Evolutionary conservation across 805 yeast species (phyloP).

Genomic region (Ogataea dorogensis): DNA sequence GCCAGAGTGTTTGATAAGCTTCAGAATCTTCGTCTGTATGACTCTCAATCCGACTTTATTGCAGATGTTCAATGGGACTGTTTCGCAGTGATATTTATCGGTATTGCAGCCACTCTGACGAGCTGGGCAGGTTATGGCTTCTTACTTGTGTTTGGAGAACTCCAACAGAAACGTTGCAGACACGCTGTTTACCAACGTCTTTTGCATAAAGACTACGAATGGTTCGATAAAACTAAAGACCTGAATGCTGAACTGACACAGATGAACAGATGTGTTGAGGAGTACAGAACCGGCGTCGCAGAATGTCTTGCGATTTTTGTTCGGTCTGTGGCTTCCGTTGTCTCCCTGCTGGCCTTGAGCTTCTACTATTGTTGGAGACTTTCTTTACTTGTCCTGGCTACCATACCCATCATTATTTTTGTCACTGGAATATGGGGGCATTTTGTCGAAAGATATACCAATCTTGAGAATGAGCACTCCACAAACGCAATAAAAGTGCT

Average conservation of each 20-base stretch:
- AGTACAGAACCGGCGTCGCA: slow-evolving; percentile 62
- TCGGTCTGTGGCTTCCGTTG: slow-evolving; percentile 51
- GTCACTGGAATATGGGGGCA: slow-evolving; percentile 51
- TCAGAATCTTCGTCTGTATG: slow-evolving; percentile 31
- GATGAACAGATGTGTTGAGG: slow-evolving; percentile 71
- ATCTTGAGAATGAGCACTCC: slow-evolving; percentile 55
- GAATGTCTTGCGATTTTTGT: slow-evolving; percentile 60
- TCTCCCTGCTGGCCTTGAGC: slow-evolving; percentile 60
- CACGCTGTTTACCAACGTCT: slow-evolving; percentile 41
- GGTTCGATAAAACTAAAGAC: slow-evolving; percentile 62
- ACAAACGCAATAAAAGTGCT: slow-evolving; percentile 57
- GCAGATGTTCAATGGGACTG: slow-evolving; percentile 35
- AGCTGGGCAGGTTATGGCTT: slow-evolving; percentile 54
- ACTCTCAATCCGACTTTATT: slow-evolving; percentile 32
- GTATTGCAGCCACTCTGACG: slow-evolving; percentile 42
- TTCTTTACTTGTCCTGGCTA: slow-evolving; percentile 72
- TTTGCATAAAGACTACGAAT: slow-evolving; percentile 45
- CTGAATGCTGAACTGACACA: slow-evolving; percentile 65
- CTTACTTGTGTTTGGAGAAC: slow-evolving; percentile 75
- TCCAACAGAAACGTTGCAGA: slow-evolving; percentile 61
- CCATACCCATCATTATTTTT: slow-evolving; percentile 63
- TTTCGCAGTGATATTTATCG: slow-evolving; percentile 43
- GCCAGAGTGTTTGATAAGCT: slow-evolving; percentile 60
- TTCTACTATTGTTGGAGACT: slow-evolving; percentile 82
- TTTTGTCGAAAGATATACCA: slow-evolving; percentile 48